Evolutionary conservation across 2,329 filamentous ascomycete genomes (phyloP).

Genomic region (Colletotrichum australisinense): DNA sequence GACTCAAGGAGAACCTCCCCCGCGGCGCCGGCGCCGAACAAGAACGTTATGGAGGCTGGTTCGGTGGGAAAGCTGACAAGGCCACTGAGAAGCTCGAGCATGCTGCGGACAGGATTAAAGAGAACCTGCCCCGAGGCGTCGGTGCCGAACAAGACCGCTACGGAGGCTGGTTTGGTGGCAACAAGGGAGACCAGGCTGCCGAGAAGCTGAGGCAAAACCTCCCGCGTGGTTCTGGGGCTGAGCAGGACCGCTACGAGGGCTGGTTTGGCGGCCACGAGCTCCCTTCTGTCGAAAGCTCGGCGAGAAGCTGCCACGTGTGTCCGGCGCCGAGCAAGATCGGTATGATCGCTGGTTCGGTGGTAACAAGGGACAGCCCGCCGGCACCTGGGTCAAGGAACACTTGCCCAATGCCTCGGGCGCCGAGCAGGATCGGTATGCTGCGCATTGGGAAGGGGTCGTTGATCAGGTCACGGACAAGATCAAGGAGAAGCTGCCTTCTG

Average conservation of each 20-base stretch:
- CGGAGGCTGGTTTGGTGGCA: constrained; percentile 32
- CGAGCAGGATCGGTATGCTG: constrained; percentile 38
- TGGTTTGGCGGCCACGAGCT: constrained; percentile 39
- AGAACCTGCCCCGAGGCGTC: constrained; percentile 20
- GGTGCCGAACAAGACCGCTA: constrained; percentile 36
- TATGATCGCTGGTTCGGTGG: constrained; percentile 37
- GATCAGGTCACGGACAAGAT: constrained; percentile 23
- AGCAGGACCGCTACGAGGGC: constrained; percentile 39
- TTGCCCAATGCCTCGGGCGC: constrained; percentile 31
- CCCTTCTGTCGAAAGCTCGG: constrained; percentile 11
- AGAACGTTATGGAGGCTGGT: constrained; percentile 38
- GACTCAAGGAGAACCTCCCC: constrained; percentile 23
- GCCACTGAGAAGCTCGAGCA: background rate
- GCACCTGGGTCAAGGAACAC: constrained; percentile 16
- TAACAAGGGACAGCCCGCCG: constrained; percentile 20
- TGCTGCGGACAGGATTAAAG: background rate
- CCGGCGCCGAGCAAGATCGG: constrained; percentile 36
- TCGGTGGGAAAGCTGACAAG: constrained; percentile 34
- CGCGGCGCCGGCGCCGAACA: constrained; percentile 38
- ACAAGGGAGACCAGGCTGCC: constrained; percentile 17
- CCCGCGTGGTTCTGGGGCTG: constrained; percentile 33
- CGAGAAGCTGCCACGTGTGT: constrained; percentile 24
- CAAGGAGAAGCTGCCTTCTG: constrained; percentile 28
- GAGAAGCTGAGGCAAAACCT: background rate
- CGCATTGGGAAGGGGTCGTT: constrained; percentile 22